Base-by-base conservation (phyloP, 2,329 filamentous ascomycete genomes). In the Aureobasidium sp. region DNA sequence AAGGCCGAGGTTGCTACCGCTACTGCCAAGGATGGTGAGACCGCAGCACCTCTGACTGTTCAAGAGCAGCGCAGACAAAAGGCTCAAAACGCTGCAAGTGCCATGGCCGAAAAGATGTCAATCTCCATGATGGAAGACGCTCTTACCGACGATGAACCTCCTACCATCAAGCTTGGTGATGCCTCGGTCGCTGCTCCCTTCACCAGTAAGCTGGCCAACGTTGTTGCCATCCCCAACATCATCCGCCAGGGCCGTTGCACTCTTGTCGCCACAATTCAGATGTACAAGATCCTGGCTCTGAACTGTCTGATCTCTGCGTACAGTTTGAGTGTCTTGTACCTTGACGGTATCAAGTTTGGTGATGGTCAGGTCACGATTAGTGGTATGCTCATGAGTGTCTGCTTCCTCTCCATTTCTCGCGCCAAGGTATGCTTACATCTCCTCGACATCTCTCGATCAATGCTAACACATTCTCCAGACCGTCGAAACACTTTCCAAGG, bases 321-420 rank as follows among this genome's bases (percentile, higher is more conserved):
- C 84, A 96, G 91, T 75, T 78, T 99, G 72, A 95, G 90, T 74
- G 94, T 99, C 20, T 82, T 99, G 63, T 99, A 99, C 72, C 84
- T 99, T 1, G 93, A 97, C 70, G 94, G 94, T 66, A 99, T 99
- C 82, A 99, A 99, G 79, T 99, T 99, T 73, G 92, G 94, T 62
- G 94, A 99, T 73, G 91, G 92, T 4, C 94, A 99, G 77, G 94
- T 97, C 68, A 99, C 94, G 17, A 97, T 99, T 70, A 97, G 91
- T 69, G 94, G 94, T 69, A 97, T 99, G 90, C 87, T 99, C 75
- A 97, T 99, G 94, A 97, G 92, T 70, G 94, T 99, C 56, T 99
- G 94, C 79, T 99, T 99, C 83, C 79, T 99, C 70, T 97, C 92
- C 65, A 97, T 99, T 71, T 97, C 94, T n/a, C 88, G 94, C 64